Percentiles rank a stretch among this genome's conserved stretches.
Evolutionary conservation across 23 red algal species (phyloP).

Genomic region (Porphyridium purpureum): DNA sequence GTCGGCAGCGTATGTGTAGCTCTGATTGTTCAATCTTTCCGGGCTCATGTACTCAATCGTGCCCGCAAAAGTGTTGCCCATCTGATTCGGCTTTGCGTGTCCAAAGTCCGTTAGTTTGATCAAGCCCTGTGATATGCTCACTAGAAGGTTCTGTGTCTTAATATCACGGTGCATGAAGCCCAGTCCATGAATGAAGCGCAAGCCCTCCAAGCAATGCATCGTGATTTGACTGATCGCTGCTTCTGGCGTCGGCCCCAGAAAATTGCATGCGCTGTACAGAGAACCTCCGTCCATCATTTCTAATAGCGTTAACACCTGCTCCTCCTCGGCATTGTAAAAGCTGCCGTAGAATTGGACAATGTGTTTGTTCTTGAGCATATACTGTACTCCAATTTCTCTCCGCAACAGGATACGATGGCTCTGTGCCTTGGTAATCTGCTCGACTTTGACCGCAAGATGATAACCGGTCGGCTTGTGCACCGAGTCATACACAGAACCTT

Average conservation of each 20-base stretch:
- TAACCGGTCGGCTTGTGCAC: background rate
- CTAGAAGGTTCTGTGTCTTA: background rate
- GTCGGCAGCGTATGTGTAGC: background rate
- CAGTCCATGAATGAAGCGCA: background rate
- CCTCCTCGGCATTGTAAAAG: background rate
- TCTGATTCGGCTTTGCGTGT: background rate
- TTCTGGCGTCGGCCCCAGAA: background rate
- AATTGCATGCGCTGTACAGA: background rate
- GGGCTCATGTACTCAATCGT: slow-evolving; percentile 1
- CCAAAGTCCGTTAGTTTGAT: background rate
- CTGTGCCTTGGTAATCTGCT: background rate
- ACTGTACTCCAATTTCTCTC: background rate
- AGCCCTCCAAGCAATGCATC: background rate
- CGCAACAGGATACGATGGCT: no score
- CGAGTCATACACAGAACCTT: background rate
- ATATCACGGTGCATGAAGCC: background rate
- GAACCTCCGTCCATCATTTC: background rate
- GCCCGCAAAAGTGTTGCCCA: background rate
- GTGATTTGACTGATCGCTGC: background rate
- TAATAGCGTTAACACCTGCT: background rate
- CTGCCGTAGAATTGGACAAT: background rate
- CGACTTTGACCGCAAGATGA: background rate
- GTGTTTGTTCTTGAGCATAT: background rate
- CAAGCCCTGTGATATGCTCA: background rate
- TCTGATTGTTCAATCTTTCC: background rate